These are phyloP conservation scores for Vitis rotundifolia DNA, from an alignment of 164 flowering plant genomes.

Conservation along the genomic window DNA sequence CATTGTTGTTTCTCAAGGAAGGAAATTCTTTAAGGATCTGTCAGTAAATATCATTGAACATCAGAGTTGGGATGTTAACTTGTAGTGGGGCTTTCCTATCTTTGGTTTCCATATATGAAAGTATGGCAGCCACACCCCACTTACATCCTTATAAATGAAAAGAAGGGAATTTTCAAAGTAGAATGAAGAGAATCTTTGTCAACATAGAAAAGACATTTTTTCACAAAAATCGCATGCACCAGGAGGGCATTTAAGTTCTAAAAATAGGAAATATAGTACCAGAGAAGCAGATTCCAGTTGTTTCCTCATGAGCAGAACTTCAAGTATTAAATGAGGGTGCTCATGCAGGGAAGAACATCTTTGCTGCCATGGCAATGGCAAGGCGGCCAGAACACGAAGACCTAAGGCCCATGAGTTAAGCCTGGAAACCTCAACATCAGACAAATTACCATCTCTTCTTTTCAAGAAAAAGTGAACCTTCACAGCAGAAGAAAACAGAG, in stretches of 20 bases:
- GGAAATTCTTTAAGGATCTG: conserved; percentile 97
- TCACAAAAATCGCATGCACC: too few relatives aligned
- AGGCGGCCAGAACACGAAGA: conserved; percentile 86
- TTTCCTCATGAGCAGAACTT: conserved; percentile 96
- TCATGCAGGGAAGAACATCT: conserved; percentile 95
- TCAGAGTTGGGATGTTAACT: neutral
- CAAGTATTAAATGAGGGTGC: conserved; percentile 90
- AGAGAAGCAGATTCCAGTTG: conserved; percentile 92
- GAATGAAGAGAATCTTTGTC: too few relatives aligned
- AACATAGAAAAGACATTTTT: too few relatives aligned
- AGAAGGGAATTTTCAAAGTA: too few relatives aligned
- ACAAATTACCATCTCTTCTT: conserved; percentile 82
- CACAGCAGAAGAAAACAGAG: conserved; percentile 18
- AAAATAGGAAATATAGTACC: conserved; percentile 44
- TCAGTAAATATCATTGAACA: conserved; percentile 14
- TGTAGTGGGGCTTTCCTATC: neutral
- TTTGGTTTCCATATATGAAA: neutral
- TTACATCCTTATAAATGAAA: neutral
- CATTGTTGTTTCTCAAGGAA: conserved; percentile 68
- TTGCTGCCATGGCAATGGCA: conserved; percentile 99
- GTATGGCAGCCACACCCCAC: neutral
- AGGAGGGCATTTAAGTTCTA: too few relatives aligned
- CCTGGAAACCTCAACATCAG: conserved; percentile 79
- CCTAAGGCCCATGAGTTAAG: conserved; percentile 98
- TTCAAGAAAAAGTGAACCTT: conserved; percentile 99